Evolutionary conservation across 257 asterid genomes (phyloP).

Genomic region (Przewalskia tangutica): DNA sequence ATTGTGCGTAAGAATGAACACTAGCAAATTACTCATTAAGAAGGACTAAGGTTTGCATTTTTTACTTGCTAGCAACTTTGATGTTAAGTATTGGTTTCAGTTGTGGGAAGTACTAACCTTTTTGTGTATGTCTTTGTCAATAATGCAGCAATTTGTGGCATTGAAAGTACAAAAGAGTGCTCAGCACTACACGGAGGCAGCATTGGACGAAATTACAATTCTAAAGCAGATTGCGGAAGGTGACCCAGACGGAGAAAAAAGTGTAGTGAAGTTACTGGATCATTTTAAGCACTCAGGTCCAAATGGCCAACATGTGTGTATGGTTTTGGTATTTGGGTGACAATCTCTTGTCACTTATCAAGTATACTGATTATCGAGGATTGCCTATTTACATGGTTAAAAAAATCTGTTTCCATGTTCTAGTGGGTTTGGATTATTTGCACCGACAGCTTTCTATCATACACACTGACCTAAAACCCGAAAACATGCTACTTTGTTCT

Average conservation of each 20-base stretch:
- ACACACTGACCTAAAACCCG: slow-evolving; percentile 96
- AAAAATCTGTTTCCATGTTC: slow-evolving; percentile 69
- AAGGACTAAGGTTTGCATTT: not conserved
- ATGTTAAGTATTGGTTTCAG: not conserved
- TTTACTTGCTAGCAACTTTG: not conserved
- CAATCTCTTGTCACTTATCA: slow-evolving; percentile 73
- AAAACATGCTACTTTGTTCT: slow-evolving; percentile 59
- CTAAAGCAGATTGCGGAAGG: slow-evolving; percentile 81
- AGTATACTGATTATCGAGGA: slow-evolving; percentile 71
- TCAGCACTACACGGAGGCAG: slow-evolving; percentile 88
- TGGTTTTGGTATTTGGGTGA: slow-evolving; percentile 92
- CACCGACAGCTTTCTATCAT: slow-evolving; percentile 83
- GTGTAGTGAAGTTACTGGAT: slow-evolving; percentile 88
- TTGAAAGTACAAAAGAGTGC: slow-evolving; percentile 90
- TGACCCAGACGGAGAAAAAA: slow-evolving; percentile 64
- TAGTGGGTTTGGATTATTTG: slow-evolving; percentile 84
- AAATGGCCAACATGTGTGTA: slow-evolving; percentile 87
- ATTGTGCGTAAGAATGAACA: not conserved
- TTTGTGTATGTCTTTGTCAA: not conserved
- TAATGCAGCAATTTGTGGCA: slow-evolving; percentile 46
- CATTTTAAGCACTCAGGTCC: slow-evolving; percentile 95
- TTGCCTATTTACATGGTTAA: slow-evolving; percentile 70
- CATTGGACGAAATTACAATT: slow-evolving; percentile 84
- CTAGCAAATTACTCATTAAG: not conserved
- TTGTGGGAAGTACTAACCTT: not conserved